phyloP scores from a whole-genome alignment of 2,329 filamentous ascomycete species.

The Ceratocystiopsis brevicomis region DNA sequence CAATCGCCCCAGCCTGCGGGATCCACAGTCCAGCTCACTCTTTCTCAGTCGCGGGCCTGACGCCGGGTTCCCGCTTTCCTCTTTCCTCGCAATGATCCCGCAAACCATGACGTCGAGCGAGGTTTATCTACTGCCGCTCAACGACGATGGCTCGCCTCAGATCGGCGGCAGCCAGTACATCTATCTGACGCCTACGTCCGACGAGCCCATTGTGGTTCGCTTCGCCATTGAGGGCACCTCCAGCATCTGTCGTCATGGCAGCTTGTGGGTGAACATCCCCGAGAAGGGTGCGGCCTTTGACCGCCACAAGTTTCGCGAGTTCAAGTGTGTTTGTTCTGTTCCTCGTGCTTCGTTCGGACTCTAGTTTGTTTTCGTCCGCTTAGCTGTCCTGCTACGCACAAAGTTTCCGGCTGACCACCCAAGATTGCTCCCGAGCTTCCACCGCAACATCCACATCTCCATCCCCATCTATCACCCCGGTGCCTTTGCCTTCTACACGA shows the following conservation, averaged over 20 bases:
- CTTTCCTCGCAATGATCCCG: slow-evolving; percentile 29
- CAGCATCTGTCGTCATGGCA: slow-evolving; percentile 86
- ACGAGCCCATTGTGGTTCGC: slow-evolving; percentile 58
- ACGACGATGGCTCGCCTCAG: slow-evolving; percentile 81
- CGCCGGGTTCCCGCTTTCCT: not conserved
- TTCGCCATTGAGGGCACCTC: slow-evolving; percentile 90
- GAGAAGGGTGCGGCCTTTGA: slow-evolving; percentile 56
- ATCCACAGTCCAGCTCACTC: not conserved
- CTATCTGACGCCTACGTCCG: slow-evolving; percentile 60
- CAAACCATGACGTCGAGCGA: slow-evolving; percentile 46
- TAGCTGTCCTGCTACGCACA: too few relatives aligned
- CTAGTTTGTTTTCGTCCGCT: too few relatives aligned
- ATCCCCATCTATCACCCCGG: slow-evolving; percentile 68
- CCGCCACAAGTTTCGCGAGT: slow-evolving; percentile 65
- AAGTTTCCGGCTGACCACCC: too few relatives aligned
- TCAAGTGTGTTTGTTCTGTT: slow-evolving; percentile 44
- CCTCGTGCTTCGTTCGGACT: too few relatives aligned
- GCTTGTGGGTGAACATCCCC: slow-evolving; percentile 92
- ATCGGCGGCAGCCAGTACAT: slow-evolving; percentile 69
- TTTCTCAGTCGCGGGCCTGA: not conserved
- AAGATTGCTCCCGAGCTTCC: slow-evolving; percentile 82
- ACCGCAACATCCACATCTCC: slow-evolving; percentile 75
- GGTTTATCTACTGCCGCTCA: slow-evolving; percentile 77
- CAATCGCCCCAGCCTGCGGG: too few relatives aligned
- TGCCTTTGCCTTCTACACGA: slow-evolving; percentile 86